Base-by-base conservation (phyloP, 2,329 filamentous ascomycete species). In the Chrysoporthe puriensis region DNA sequence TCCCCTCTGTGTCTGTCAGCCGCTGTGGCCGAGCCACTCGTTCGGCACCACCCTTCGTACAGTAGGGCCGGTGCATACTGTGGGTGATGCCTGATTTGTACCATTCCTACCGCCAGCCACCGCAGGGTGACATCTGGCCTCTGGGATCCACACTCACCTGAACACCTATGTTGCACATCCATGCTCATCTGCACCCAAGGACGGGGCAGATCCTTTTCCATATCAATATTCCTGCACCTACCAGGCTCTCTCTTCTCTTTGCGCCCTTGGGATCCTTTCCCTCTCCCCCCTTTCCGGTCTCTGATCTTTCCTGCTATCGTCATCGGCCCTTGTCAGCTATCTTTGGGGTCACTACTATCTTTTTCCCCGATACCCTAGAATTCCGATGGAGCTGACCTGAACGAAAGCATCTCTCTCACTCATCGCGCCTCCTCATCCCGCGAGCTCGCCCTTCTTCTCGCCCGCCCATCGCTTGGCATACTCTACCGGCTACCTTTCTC, bases 181-280 rank as follows among this genome's bases (percentile, higher is more conserved):
- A 66, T 66, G 52, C 44, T 62, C 52, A 62, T 63, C 62, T 60
- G 63, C 68, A 64, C 26, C 50, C 67, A 57, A 67, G 52, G 60
- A 66, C 61, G 42, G 61, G 54, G 62, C 50, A 56, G 32, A 67
- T 69, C 65, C 68, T 69, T 67, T 65, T 61, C 66, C 68, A 69
- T 67, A 62, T 69, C 58, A 63, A 48, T 67, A 62, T 69, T 67
- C 58, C 68, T 69, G 62, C 68, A 58, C 65, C 65, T 68, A 59
- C 65, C 61, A 58, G 63, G 52, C 58, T 63, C 58, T 64, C 52
- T 63, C 43, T 64, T 40, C 46, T 54, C 54, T 59, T 46, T n/a
- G 14, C 59, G 64, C 61, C 52, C 62, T 50, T 54, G 42, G 56
- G 58, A 68, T 60, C 66, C 66, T 64, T 46, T 48, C 46, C 9